Evolutionary conservation across 1,139 yeast genomes (phyloP), one percentile per base, ranked within the genome.

Genomic region (Zygosaccharomyces sapae): DNA sequence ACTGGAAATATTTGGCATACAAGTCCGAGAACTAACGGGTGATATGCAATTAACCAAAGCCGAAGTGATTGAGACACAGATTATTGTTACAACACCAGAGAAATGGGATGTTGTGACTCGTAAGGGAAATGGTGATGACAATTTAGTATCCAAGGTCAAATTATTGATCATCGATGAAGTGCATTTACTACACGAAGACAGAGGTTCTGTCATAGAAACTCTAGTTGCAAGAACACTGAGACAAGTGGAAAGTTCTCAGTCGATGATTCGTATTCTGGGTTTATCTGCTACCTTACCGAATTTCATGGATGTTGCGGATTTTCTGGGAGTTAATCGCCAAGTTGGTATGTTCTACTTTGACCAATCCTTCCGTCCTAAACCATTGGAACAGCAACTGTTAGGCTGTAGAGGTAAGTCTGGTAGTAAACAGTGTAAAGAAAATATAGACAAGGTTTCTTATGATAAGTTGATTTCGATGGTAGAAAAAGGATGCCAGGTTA

Each of bases 101-200:
- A 92, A 92, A 68, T 92, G 99, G 99, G 99, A 92, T 71, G 97
- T 92, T 8, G 97, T 92, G 1, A 92, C 98, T 0, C 77, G 98
- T 64, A 92, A 92, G 61, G 73, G 79, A 0, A 73, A 67, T 52
- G 85, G 97, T 48, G 97, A 89, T 62, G 83, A 81, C 44, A 96
- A 90, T 53, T 70, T 92, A 35, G 94, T 88, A 2, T 80, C 86
- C 12, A 89, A 88, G 59, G 95, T 94, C 5, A 86, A 83, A 62
- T 71, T 92, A 10, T 70, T 92, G 46, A 86, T 92, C 52, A 89
- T 92, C 54, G 99, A 92, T 73, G 99, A 92, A 69, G 97, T 92
- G 0, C 99, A 92, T 74, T 72, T 92, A 59, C 75, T 92, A 51
- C 97, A 94, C 62, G 99, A 92, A 76, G 99, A 94, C 52, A 80